A percentile compares a stretch with the other conserved stretches of the same genome.
Evolutionary conservation across 768 basidiomycete genomes (phyloP).

Genomic region (Serendipita sp.): DNA sequence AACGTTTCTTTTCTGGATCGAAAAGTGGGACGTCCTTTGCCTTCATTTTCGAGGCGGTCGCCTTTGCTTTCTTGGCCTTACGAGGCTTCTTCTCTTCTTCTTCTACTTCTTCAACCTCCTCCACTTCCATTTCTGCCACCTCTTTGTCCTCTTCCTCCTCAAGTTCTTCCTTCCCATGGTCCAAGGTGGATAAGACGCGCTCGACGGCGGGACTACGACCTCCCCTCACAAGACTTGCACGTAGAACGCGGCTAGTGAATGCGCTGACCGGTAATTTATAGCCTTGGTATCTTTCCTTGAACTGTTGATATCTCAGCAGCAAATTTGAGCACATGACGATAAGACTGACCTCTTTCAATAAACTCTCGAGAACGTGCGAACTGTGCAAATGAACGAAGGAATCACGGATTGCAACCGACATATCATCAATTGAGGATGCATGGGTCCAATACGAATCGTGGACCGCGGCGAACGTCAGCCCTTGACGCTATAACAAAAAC

Average conservation of each 20-base stretch:
- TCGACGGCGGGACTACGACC: too few species aligned
- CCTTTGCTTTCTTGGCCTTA: not conserved
- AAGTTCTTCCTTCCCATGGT: constrained; percentile 4
- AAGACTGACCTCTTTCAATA: constrained; percentile 52
- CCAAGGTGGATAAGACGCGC: too few species aligned
- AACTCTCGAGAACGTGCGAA: constrained; percentile 59
- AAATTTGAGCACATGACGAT: not conserved
- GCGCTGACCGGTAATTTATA: constrained; percentile 43
- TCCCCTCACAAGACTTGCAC: too few species aligned
- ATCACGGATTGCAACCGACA: constrained; percentile 80
- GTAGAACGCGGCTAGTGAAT: not conserved
- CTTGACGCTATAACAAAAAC: constrained; percentile 34
- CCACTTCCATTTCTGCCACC: constrained; percentile 6
- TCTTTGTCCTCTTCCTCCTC: constrained; percentile 16
- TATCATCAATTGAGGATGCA: constrained; percentile 66
- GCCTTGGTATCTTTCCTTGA: constrained; percentile 58
- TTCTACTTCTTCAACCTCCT: constrained; percentile 4
- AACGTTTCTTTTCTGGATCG: not conserved
- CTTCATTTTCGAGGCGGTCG: not conserved
- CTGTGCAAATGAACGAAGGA: constrained; percentile 88
- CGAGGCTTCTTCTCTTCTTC: not conserved
- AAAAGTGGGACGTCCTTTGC: not conserved
- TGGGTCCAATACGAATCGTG: constrained; percentile 99
- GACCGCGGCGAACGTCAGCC: constrained; percentile 80
- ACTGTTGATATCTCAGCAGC: constrained; percentile 26